Evolutionary conservation across 768 basidiomycete species (phyloP), one percentile per base, ranked within the genome.

Genomic region (Podaxis sp.): DNA sequence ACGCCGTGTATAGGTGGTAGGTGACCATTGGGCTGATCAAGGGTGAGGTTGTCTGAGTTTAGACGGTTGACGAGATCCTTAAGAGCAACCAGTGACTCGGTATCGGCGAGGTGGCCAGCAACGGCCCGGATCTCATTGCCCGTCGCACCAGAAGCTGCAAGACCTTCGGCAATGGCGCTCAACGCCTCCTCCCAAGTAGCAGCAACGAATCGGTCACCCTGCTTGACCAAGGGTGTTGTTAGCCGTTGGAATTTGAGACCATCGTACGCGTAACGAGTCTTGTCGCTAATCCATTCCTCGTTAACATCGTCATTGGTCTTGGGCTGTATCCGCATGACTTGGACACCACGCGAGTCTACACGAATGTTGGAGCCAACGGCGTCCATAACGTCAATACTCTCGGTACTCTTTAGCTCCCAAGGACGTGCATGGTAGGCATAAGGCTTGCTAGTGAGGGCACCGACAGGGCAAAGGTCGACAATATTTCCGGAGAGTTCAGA

Each of bases 231-330:
- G 2, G 97, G 97, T 0, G 88, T 89, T 3, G 95, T 98, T 67
- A 99, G 78, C 21, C 96, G 90, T 73, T 99, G 97, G 82, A 93
- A 96, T 69, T 86, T 87, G 35, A 99, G 83, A 9, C 97, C 97
- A 68, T 99, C 97, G 73, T 95, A 91, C 1, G 96, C 91, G 73
- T 94, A 95, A 60, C 97, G 91, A 1, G 96, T 95, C 83, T 99
- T 99, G 82, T 99, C 97, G 73, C 84, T 94, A 72, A 99, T 96
- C 97, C 97, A 98, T 74, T 99, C 97, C 78, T 99, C 97, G 73
- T 99, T 99, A 64, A 99, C 88, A 66, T 97, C 92, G 73, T 98
- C 97, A 71, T 98, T 98, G 53, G 93, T 91, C 69, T 91, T 85
- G 1, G 97, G 97, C 70, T 97, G 95, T 66, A 99, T 83, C 53